A percentile compares a stretch with the other conserved stretches of the same genome.
These are phyloP conservation scores for Adansonia digitata DNA, from an alignment of 345 rosid species.

Conservation along the genomic window DNA sequence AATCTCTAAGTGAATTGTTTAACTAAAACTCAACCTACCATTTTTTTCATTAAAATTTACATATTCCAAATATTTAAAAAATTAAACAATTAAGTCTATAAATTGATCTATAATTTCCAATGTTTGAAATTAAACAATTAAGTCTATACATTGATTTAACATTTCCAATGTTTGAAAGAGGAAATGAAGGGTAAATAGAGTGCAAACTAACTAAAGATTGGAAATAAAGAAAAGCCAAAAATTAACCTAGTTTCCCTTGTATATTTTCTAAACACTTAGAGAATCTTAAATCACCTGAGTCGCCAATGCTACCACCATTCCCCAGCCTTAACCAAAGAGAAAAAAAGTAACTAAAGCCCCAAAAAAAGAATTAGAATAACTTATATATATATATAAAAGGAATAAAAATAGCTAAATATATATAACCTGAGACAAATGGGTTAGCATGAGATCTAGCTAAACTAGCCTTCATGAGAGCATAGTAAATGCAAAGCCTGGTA, in stretches of 20 bases:
- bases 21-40: not conserved
- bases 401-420: too few species aligned
- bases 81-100: not conserved
- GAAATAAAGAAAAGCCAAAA: constrained; percentile 14
- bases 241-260: constrained; percentile 67
- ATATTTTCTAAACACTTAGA: constrained; percentile 62
- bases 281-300: constrained; percentile 72
- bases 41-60: not conserved
- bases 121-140: too few species aligned
- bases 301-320: constrained; percentile 35
- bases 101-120: too few species aligned
- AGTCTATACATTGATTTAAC: not conserved
- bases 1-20: not conserved
- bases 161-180: not conserved
- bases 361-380: not conserved
- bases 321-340: constrained; percentile 37
- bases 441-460: constrained; percentile 76
- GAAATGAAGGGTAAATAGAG: not conserved
- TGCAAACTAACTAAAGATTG: not conserved
- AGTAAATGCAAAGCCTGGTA: constrained; percentile 68
- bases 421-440: constrained; percentile 68
- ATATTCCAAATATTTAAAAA: not conserved
- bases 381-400: too few species aligned
- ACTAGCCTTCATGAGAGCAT: constrained; percentile 76
- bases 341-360: not conserved